Percentiles rank a stretch among this genome's conserved stretches.
Conservation (phyloP, 345 rosid species). For the Turnera subulata region DNA sequence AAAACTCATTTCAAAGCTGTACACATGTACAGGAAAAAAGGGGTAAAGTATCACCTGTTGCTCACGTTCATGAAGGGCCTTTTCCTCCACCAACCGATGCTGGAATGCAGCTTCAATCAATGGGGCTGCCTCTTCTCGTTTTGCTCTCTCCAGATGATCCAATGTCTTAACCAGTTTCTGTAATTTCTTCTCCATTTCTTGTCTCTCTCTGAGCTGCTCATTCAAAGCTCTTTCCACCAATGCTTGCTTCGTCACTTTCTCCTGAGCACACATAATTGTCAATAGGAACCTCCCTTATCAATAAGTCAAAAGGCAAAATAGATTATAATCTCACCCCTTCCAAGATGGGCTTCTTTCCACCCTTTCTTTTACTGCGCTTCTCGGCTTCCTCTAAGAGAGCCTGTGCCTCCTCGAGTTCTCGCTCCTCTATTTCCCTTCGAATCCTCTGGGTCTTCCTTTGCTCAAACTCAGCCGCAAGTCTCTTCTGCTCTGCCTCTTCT, state of each 20-base stretch:
- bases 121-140: conserved; percentile 94
- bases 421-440: conserved; percentile 79
- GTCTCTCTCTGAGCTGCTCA: conserved; percentile 92
- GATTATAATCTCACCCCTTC: conserved; percentile 65
- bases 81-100: conserved; percentile 79
- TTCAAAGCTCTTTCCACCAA: conserved; percentile 72
- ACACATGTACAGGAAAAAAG: neutral
- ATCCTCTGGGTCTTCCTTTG: conserved; percentile 74
- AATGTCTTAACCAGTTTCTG: conserved; percentile 84
- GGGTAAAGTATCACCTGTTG: conserved; percentile 53
- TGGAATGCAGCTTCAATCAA: conserved; percentile 92
- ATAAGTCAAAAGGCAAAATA: neutral
- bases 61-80: conserved; percentile 74
- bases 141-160: conserved; percentile 96
- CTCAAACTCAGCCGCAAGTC: conserved; percentile 75
- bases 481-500: conserved; percentile 91
- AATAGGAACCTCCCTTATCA: neutral
- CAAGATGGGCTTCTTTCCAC: conserved; percentile 66
- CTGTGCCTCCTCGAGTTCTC: conserved; percentile 86
- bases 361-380: conserved; percentile 66
- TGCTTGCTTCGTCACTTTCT: conserved; percentile 71
- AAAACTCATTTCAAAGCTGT: neutral
- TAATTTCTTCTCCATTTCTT: conserved; percentile 90
- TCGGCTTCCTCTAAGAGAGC: conserved; percentile 75
- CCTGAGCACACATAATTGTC: conserved; percentile 38